Percentiles rank a stretch among this genome's conserved stretches.
Conservation (phyloP, 2,329 filamentous ascomycete genomes). For the Pyricularia sp. region DNA sequence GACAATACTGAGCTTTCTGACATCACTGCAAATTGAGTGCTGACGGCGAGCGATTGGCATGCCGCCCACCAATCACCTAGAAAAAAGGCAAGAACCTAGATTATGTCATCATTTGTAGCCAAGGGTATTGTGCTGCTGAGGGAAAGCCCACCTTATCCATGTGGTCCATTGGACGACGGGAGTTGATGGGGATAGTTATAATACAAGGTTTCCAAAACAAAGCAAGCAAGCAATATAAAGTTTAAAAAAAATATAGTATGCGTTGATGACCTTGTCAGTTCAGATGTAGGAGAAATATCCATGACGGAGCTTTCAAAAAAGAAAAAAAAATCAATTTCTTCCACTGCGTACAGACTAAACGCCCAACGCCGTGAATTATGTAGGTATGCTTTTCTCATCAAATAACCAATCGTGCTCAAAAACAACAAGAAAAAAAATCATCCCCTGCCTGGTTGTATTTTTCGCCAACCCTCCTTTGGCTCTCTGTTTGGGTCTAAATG, state of each 20-base stretch:
- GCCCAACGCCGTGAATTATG: neutral
- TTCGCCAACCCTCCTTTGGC: too few relatives aligned
- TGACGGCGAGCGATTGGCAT: neutral
- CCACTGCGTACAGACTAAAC: neutral
- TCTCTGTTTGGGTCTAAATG: too few relatives aligned
- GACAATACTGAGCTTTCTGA: too few relatives aligned
- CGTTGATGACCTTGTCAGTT: neutral
- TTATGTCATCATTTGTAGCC: neutral
- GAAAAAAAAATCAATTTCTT: neutral
- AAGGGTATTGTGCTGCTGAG: neutral
- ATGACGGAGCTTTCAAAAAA: neutral
- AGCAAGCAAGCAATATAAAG: neutral
- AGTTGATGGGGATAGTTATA: too few relatives aligned
- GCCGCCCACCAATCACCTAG: neutral
- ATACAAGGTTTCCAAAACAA: neutral
- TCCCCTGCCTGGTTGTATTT: neutral
- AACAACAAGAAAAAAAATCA: neutral
- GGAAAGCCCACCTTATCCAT: too few relatives aligned
- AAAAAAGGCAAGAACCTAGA: neutral
- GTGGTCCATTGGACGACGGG: too few relatives aligned
- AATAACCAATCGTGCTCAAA: neutral
- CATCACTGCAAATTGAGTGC: neutral
- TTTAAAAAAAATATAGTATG: neutral
- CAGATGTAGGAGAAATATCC: neutral
- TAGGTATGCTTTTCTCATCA: neutral